Base-by-base conservation (phyloP, 2,329 filamentous ascomycete species). In the Coccinonectria pachysandricola region DNA sequence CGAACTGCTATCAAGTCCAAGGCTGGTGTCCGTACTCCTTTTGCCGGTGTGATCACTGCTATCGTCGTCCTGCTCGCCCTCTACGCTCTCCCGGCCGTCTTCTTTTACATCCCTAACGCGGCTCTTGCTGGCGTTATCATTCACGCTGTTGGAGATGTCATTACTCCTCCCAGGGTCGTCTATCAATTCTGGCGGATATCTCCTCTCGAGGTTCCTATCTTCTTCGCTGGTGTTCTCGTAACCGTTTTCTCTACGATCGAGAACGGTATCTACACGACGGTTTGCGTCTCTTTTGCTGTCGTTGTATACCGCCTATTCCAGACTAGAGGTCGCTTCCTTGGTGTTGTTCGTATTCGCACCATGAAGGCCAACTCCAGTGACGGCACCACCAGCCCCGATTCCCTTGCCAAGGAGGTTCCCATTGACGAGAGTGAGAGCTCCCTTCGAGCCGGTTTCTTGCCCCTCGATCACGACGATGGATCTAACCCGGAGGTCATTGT, bases 1-100 rank as follows among this genome's bases (percentile, higher is more conserved):
- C 75, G 85, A 35, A 93, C 85, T 12, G 86, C 85, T 26, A 92
- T 94, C 62, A 92, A 92, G 56, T 83, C 85, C n/a, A 93, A 93
- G 59, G 83, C 85, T 27, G 85, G 85, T 49, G 85, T 92, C 2
- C 76, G 85, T 21, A 93, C 84, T 4, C 86, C 85, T 1, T 74
- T 92, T 30, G 85, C 82, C 17, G 85, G 85, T 64, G 71, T 88
- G 23, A 84, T 92, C 35, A 93, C 85, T 8, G 85, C 79, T 1
- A 34, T 84, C 12, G 72, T 93, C 8, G 85, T 94, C 7, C 63
- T 94, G 2, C 63, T 93, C 8, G 84, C 86, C 11, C 77, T 91
- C 32, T 93, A 93, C 46, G 84, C 80, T 11, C 64, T 93, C 14
- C 75, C 85, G 0, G 71, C 78, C 0, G 74, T 93, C 31, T 94